Evolutionary conservation across 2,329 filamentous ascomycete genomes (phyloP).

Genomic region (Trichoderma arundinaceum): DNA sequence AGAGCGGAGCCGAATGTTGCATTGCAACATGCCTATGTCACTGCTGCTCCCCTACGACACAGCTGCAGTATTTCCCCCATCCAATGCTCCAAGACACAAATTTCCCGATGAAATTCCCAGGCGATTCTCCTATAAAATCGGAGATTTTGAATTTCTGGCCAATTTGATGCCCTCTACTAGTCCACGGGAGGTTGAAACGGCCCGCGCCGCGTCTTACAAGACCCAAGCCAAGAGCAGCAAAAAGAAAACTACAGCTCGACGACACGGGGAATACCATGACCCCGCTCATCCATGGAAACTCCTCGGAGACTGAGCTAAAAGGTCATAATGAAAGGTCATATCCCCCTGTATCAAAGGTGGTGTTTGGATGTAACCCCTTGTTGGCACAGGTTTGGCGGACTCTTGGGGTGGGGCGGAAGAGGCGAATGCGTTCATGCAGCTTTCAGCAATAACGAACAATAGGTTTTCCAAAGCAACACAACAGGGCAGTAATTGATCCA

Average conservation of each 20-base stretch:
- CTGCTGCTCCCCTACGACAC: background rate
- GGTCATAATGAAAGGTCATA: background rate
- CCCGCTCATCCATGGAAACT: conserved; percentile 11
- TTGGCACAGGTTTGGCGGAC: no score
- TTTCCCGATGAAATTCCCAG: background rate
- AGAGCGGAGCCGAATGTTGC: background rate
- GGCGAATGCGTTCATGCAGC: no score
- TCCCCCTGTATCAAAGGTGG: background rate
- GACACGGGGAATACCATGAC: background rate
- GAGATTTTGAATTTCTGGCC: background rate
- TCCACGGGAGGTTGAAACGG: background rate
- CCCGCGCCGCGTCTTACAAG: background rate
- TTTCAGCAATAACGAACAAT: background rate
- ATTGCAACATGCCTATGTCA: background rate
- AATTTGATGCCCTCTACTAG: background rate
- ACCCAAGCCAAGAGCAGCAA: no score
- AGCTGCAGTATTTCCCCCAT: background rate
- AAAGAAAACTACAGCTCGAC: background rate
- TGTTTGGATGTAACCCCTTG: background rate
- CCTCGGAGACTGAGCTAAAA: background rate
- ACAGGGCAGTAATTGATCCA: no score
- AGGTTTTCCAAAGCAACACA: no score
- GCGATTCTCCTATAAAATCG: background rate
- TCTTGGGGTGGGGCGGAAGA: no score
- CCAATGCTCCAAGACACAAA: background rate